Base-by-base conservation (phyloP, 2,329 filamentous ascomycete species). In the Chrysoporthe cubensis region DNA sequence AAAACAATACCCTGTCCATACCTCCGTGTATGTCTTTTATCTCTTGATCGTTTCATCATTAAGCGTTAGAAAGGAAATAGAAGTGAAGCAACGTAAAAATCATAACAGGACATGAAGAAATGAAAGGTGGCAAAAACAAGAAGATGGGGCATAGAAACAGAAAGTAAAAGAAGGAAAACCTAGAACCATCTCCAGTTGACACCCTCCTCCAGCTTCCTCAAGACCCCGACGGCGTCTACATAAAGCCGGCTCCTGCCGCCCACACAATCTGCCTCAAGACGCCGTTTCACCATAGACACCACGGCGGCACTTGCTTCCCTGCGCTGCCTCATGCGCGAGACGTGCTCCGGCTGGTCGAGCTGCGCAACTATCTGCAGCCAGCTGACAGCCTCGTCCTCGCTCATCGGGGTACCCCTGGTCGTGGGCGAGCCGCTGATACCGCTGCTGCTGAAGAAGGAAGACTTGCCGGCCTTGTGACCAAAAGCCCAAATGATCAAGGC, bases 401-500 rank as follows among this genome's bases (percentile, higher is more conserved):
- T 54, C 37, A 66, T 54, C 43, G 63, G 60, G 58, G 69, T 54
- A 70, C 64, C 59, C 65, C 70, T 74, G 63, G 72, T 74, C 69
- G 71, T 72, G 56, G 70, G 71, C 37, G 57, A 70, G 52, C 62
- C 69, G 18, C 65, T 71, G 60, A 54, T 54, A n/a, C 37, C 42
- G 42, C 66, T 69, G 67, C 57, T 72, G 58, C 58, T 67, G 16
- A 62, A 63, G 4, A 66, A 48, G 7, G 68, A 63, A 5, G 56
- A 46, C 13, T 71, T 68, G 34, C 50, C 63, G 44, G 69, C 69
- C 11, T 75, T 75, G 66, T 84, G 78, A 2, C 82, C 81, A 71
- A 84, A 85, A 0, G 86, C 85, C 87, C 87, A 89, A 77, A 84
- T 87, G 71, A 89, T 84, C 62, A 89, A 79, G 8, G 84, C 79